These are phyloP conservation scores for Debaryomyces prosopidis DNA, from an alignment of 805 yeast genomes.

Conservation along the genomic window DNA sequence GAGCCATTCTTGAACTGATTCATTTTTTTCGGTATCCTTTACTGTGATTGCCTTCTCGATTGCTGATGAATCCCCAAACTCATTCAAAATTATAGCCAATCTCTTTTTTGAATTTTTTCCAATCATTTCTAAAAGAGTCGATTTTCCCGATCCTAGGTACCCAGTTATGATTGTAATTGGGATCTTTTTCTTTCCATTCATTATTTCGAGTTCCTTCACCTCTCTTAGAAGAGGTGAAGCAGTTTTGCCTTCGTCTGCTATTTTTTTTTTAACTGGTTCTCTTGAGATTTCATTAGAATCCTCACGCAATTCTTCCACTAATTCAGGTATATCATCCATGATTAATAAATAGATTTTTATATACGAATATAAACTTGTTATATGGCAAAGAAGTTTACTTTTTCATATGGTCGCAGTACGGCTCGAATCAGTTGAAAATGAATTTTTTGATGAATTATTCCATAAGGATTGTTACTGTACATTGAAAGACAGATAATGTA, in stretches of 20 bases:
- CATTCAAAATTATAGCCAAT: slow-evolving; percentile 89
- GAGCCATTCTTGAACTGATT: slow-evolving; percentile 84
- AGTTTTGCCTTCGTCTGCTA: neutral
- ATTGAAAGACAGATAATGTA: slow-evolving; percentile 11
- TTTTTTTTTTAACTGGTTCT: neutral
- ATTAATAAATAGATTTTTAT: too few species aligned
- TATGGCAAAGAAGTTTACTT: too few species aligned
- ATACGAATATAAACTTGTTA: too few species aligned
- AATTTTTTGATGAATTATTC: too few species aligned
- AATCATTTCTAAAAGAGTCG: slow-evolving; percentile 76
- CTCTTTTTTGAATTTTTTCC: slow-evolving; percentile 69
- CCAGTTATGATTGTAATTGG: slow-evolving; percentile 96
- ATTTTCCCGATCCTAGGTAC: slow-evolving; percentile 91
- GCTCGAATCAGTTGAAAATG: too few species aligned
- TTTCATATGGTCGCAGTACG: too few species aligned
- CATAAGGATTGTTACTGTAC: too few species aligned
- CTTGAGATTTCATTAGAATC: neutral
- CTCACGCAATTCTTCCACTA: slow-evolving; percentile 23
- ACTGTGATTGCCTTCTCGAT: slow-evolving; percentile 87
- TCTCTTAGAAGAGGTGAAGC: neutral
- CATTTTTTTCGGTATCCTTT: slow-evolving; percentile 44
- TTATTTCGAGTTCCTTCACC: neutral
- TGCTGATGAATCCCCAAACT: slow-evolving; percentile 86
- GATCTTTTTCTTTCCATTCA: slow-evolving; percentile 44
- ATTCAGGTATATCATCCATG: slow-evolving; percentile 35